Evolutionary conservation across 1,139 yeast genomes (phyloP).

Genomic region (Blastobotrys apis): DNA sequence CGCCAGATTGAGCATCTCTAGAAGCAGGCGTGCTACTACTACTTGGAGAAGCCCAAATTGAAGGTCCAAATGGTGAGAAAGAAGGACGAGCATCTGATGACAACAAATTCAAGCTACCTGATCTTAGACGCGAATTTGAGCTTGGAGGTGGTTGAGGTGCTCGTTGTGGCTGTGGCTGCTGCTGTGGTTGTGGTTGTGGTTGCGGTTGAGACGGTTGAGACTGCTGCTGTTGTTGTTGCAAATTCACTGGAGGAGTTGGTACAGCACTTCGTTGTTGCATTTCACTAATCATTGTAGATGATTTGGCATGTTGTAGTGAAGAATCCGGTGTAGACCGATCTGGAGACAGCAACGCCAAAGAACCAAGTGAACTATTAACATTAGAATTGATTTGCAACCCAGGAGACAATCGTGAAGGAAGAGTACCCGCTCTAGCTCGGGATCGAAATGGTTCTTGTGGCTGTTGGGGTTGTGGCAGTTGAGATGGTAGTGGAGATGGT

Average conservation of each 20-base stretch:
- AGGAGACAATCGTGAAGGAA: slow-evolving; percentile 41
- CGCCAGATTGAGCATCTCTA: slow-evolving; percentile 12
- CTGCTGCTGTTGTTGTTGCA: slow-evolving; percentile 16
- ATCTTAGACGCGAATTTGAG: slow-evolving; percentile 26
- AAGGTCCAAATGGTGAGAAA: slow-evolving; percentile 33
- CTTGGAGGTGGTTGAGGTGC: slow-evolving; percentile 7
- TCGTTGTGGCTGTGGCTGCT: slow-evolving; percentile 6
- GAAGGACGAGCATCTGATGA: slow-evolving; percentile 29
- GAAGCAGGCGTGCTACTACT: neutral
- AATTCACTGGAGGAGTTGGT: slow-evolving; percentile 11
- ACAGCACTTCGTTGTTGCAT: slow-evolving; percentile 1
- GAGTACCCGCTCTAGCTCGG: slow-evolving; percentile 44
- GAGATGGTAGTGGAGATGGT: slow-evolving; percentile 7
- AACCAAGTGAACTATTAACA: slow-evolving; percentile 26
- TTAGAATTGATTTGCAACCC: slow-evolving; percentile 18
- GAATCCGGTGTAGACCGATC: slow-evolving; percentile 23
- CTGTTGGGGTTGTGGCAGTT: slow-evolving; percentile 15
- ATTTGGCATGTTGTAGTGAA: slow-evolving; percentile 5
- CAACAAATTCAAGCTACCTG: slow-evolving; percentile 35
- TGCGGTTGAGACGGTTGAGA: slow-evolving; percentile 1
- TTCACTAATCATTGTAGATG: slow-evolving; percentile 5
- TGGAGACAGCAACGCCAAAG: slow-evolving; percentile 33
- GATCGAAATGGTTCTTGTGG: slow-evolving; percentile 10
- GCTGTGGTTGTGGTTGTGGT: slow-evolving; percentile 14
- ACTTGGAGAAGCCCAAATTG: slow-evolving; percentile 29